Evolutionary conservation across 345 rosid species (phyloP).

Genomic region (Carallia pectinifolia): DNA sequence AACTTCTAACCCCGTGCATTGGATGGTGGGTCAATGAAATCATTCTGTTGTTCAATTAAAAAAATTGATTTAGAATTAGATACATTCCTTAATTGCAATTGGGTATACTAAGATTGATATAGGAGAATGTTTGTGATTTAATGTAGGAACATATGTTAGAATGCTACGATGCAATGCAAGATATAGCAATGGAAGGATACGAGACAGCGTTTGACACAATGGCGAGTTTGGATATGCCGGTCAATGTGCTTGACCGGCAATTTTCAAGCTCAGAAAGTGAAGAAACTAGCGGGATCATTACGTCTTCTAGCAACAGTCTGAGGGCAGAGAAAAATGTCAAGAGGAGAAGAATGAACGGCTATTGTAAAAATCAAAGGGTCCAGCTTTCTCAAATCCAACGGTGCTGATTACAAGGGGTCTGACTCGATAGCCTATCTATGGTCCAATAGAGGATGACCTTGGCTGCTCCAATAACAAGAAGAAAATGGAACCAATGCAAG

Average conservation of each 20-base stretch:
- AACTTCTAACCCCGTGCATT: neutral
- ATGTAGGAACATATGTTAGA: conserved; percentile 48
- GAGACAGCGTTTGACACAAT: conserved; percentile 33
- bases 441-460: conserved; percentile 38
- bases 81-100: too few relatives aligned
- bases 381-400: conserved; percentile 33
- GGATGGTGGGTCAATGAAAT: too few relatives aligned
- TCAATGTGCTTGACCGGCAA: conserved; percentile 54
- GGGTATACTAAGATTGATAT: neutral
- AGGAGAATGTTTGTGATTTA: neutral
- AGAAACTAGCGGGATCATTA: conserved; percentile 28
- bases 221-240: conserved; percentile 44
- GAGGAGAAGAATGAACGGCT: conserved; percentile 34
- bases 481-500: neutral
- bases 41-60: too few relatives aligned
- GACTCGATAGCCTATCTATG: conserved; percentile 8
- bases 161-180: conserved; percentile 53
- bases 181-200: conserved; percentile 31
- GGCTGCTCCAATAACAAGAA: conserved; percentile 21
- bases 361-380: conserved; percentile 15
- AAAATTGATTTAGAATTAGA: neutral
- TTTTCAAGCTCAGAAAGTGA: conserved; percentile 51
- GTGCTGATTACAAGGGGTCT: conserved; percentile 21
- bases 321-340: conserved; percentile 20
- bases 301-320: conserved; percentile 5